phyloP scores from a whole-genome alignment of 2,329 filamentous ascomycete genomes.

The Fusarium staphyleae region DNA sequence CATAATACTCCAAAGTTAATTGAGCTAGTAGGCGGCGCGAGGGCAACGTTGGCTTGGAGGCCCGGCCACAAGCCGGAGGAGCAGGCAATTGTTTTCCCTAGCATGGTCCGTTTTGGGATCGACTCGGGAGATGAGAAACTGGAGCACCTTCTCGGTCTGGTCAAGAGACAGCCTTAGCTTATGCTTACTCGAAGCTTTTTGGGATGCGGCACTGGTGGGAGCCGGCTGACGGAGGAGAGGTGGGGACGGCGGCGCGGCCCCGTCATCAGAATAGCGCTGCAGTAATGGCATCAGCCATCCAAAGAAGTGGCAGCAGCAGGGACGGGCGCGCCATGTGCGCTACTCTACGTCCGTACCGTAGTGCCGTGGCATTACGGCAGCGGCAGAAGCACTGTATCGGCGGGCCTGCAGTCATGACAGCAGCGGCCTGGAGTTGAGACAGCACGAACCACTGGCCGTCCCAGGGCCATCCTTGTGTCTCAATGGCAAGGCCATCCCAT shows the following conservation, averaged over 20 bases:
- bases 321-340: constrained; percentile 16
- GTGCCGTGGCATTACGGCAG: constrained; percentile 12
- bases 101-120: constrained; percentile 29
- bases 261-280: constrained; percentile 32
- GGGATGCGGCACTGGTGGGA: constrained; percentile 33
- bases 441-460: constrained; percentile 36
- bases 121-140: constrained; percentile 36
- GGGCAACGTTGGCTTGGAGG: constrained; percentile 21
- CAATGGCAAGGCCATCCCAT: constrained; percentile 5
- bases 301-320: constrained; percentile 13
- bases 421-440: constrained; percentile 25
- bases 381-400: constrained; percentile 6
- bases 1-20: constrained; percentile 9
- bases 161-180: constrained; percentile 37
- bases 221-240: constrained; percentile 34
- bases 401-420: constrained; percentile 31
- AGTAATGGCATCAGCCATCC: constrained; percentile 30
- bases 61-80: constrained; percentile 30
- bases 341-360: constrained; percentile 6
- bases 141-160: constrained; percentile 32
- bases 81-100: constrained; percentile 17
- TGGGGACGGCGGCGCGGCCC: constrained; percentile 35
- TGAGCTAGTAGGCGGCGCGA: constrained; percentile 12
- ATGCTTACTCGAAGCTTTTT: constrained; percentile 40
- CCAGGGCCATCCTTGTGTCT: constrained; percentile 15